Evolutionary conservation across 2,329 filamentous ascomycete genomes (phyloP), one percentile per base, ranked within the genome.

Genomic region (Hortaea sp.): DNA sequence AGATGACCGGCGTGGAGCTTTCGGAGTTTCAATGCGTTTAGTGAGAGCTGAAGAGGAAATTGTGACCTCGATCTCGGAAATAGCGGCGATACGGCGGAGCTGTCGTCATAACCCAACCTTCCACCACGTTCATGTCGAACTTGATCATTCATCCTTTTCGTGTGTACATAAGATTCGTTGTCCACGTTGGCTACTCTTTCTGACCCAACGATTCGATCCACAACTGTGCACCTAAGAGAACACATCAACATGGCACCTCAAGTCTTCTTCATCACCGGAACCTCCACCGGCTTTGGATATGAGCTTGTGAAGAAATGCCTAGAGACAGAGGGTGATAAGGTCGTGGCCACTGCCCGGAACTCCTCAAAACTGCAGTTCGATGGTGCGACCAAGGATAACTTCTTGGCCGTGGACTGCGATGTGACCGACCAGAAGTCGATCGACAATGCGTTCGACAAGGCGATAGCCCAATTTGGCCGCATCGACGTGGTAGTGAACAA

Each of bases 401-500:
- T 70, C 49, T 63, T 78, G 2, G 54, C 72, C 2, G 52, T 72
- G 2, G 67, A 72, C 10, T 68, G 79, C 10, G 77, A 81, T 52
- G 74, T 79, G 0, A 72, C 70, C 0, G 57, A 61, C 35, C 42
- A 52, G 28, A 53, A 51, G 1, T 70, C 73, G 2, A 71, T 77
- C 44, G 59, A 70, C 30, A 62, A 61, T 6, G 71, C 71, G 1
- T 71, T 76, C 51, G 62, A 70, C 6, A 59, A 63, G 12, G 69
- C 70, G 0, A 45, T 71, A 27, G 60, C 69, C 2, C 71, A 71
- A 41, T 81, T 78, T 55, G 69, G 71, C 12, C 71, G 74, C 6
- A 61, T 82, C 39, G 77, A 82, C 56, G 72, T 80, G 1, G 72
- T 81, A 5, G 70, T 78, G 48, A 81, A 42, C 37, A 39, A 39